Base-by-base conservation (phyloP, 169 alveolate species). In the Plasmodium ovale region DNA sequence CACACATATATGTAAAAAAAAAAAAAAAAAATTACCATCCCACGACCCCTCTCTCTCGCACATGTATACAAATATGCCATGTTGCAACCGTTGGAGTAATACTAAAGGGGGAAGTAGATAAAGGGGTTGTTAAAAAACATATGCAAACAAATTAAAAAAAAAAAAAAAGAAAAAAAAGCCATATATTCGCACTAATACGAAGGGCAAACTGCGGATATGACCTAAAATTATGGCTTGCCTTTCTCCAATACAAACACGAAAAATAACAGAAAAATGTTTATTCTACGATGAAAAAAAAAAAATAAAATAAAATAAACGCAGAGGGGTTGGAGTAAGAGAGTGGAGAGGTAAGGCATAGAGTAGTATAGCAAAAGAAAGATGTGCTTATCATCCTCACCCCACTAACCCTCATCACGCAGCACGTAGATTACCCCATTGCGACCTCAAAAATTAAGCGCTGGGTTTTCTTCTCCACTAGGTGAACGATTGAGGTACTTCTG, bases 401-500 rank as follows among this genome's bases (percentile, higher is more conserved):
- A n/a, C n/a, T n/a, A n/a, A n/a, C n/a, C n/a, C n/a, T n/a, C n/a
- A n/a, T n/a, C n/a, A n/a, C n/a, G n/a, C n/a, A n/a, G n/a, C 59
- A 49, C 59, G 19, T 7, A 6, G 19, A 49, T n/a, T n/a, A n/a
- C n/a, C n/a, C n/a, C 59, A 47, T 5, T 0, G 5, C 0, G 16
- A 54, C 21, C 23, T 56, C 23, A 56, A 56, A 56, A 56, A 16
- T 16, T 56, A 0, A 35, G 9, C 5, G 51, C 72, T 29, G 72
- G 0, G 5, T n/a, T 33, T 2, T 16, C 12, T n/a, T 56, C 67
- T 5, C 16, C 4, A 56, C 33, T 69, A 2, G 33, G 67, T 3
- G 84, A 69, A n/a, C 65, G 84, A 14, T 35, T 72, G 23, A 54
- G 49, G 64, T 72, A 54, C 33, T 37, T 59, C 33, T 72, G 53